phyloP scores from a whole-genome alignment of 805 yeast species.

The Lachancea mirantina region DNA sequence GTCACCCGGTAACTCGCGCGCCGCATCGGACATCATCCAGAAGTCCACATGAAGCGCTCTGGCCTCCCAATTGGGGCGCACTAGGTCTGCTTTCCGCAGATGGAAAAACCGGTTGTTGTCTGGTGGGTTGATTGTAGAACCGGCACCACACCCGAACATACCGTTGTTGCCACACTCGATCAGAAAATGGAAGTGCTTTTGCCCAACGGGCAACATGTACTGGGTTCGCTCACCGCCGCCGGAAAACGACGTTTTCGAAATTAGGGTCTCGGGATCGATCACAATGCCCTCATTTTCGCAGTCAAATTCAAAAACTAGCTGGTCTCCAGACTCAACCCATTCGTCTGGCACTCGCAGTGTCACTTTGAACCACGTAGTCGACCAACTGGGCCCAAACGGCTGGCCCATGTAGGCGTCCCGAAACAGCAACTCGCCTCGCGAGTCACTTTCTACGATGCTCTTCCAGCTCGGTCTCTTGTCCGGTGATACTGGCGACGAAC shows the following conservation, averaged over 20 bases:
- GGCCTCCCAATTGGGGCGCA: constrained; percentile 75
- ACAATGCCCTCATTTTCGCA: constrained; percentile 80
- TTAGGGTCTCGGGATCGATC: constrained; percentile 52
- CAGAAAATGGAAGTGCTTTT: constrained; percentile 58
- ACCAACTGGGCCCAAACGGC: constrained; percentile 91
- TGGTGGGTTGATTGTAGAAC: constrained; percentile 57
- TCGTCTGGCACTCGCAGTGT: constrained; percentile 53
- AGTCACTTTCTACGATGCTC: constrained; percentile 20
- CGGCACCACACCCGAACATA: constrained; percentile 75
- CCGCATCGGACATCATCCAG: constrained; percentile 85
- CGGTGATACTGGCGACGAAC: constrained; percentile 36
- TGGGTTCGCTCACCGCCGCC: constrained; percentile 79
- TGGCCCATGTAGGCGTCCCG: constrained; percentile 60
- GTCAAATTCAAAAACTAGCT: constrained; percentile 73
- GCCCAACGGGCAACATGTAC: constrained; percentile 55
- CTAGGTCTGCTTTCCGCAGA: constrained; percentile 64
- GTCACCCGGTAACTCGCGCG: constrained; percentile 71
- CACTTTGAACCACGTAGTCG: constrained; percentile 88
- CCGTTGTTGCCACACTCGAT: constrained; percentile 91
- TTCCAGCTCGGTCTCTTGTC: constrained; percentile 32
- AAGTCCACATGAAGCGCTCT: constrained; percentile 72
- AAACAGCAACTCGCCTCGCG: constrained; percentile 34
- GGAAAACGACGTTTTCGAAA: constrained; percentile 76
- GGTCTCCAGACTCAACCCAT: constrained; percentile 39
- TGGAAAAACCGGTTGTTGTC: constrained; percentile 66